A percentile compares a stretch with the other conserved stretches of the same genome.
Evolutionary conservation across 2,329 filamentous ascomycete genomes (phyloP).

Genomic region (Xylariaceae sp.): DNA sequence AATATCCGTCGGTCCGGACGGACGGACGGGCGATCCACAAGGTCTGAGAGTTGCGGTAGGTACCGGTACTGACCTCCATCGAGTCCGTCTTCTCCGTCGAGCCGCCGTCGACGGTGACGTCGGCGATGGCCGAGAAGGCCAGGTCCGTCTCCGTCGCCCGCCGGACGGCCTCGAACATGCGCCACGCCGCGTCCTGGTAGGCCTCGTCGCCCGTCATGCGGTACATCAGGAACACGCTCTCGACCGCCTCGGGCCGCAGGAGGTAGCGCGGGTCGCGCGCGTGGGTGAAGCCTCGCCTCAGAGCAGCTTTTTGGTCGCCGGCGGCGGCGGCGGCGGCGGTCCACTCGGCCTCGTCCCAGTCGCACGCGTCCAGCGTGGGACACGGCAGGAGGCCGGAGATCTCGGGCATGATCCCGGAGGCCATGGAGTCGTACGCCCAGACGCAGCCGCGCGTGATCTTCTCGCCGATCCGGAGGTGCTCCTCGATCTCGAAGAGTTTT

Average conservation of each 20-base stretch:
- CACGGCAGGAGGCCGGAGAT: slow-evolving; percentile 41
- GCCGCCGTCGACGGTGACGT: slow-evolving; percentile 6
- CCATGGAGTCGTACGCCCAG: slow-evolving; percentile 51
- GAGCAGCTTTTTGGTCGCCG: slow-evolving; percentile 2
- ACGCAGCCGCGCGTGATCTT: slow-evolving; percentile 56
- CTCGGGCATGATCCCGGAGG: slow-evolving; percentile 55
- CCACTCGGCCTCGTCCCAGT: slow-evolving; percentile 15
- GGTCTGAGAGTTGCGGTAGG: neutral
- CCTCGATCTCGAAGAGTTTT: slow-evolving; percentile 46
- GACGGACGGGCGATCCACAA: no score
- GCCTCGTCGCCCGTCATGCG: slow-evolving; percentile 20
- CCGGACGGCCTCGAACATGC: slow-evolving; percentile 22
- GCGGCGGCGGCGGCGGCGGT: neutral
- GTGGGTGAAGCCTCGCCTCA: slow-evolving; percentile 42
- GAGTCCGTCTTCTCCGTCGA: slow-evolving; percentile 6
- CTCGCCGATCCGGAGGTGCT: slow-evolving; percentile 47
- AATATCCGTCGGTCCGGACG: no score
- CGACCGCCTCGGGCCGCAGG: slow-evolving; percentile 26
- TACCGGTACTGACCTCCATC: slow-evolving; percentile 20
- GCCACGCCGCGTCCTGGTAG: slow-evolving; percentile 22
- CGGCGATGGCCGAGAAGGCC: slow-evolving; percentile 8
- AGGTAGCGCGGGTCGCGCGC: slow-evolving; percentile 28
- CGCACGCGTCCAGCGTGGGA: slow-evolving; percentile 25
- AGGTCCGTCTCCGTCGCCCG: slow-evolving; percentile 18
- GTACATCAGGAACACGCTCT: slow-evolving; percentile 25